A percentile compares a stretch with the other conserved stretches of the same genome.
phyloP scores from a whole-genome alignment of 2,329 filamentous ascomycete species.

The Orbilia blumenaviensis region DNA sequence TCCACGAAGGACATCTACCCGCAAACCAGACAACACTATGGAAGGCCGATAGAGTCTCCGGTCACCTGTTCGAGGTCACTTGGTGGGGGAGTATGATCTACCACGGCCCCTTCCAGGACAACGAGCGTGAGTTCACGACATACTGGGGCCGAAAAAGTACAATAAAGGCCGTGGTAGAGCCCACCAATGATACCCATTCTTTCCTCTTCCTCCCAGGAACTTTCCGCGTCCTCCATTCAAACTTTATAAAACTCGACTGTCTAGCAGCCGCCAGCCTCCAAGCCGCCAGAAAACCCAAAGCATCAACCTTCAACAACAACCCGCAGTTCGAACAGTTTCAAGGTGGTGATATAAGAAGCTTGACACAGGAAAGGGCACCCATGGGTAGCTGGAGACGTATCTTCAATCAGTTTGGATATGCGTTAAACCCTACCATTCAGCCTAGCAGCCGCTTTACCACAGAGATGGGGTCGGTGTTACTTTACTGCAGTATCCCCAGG shows the following conservation, averaged over 20 bases:
- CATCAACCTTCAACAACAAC: neutral
- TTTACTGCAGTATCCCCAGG: neutral
- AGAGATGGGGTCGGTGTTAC: neutral
- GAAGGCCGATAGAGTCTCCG: neutral
- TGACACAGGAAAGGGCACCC: neutral
- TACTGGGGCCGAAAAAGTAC: neutral
- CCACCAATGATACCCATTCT: neutral
- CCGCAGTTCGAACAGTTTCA: neutral
- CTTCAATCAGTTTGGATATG: neutral
- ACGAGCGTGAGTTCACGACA: neutral
- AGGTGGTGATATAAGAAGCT: neutral
- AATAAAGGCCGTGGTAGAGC: neutral
- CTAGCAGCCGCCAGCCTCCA: neutral
- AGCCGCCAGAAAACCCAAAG: neutral
- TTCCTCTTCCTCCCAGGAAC: neutral
- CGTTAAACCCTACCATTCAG: neutral
- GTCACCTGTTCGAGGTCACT: constrained; percentile 24
- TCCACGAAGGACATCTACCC: neutral
- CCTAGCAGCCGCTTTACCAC: neutral
- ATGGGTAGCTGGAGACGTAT: neutral
- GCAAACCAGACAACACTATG: constrained; percentile 1
- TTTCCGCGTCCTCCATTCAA: neutral
- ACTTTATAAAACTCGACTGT: neutral
- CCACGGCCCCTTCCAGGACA: constrained; percentile 24
- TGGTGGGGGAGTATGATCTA: constrained; percentile 20